Conservation (phyloP, 2,329 filamentous ascomycete species). For the Lizonia empirigonia region DNA sequence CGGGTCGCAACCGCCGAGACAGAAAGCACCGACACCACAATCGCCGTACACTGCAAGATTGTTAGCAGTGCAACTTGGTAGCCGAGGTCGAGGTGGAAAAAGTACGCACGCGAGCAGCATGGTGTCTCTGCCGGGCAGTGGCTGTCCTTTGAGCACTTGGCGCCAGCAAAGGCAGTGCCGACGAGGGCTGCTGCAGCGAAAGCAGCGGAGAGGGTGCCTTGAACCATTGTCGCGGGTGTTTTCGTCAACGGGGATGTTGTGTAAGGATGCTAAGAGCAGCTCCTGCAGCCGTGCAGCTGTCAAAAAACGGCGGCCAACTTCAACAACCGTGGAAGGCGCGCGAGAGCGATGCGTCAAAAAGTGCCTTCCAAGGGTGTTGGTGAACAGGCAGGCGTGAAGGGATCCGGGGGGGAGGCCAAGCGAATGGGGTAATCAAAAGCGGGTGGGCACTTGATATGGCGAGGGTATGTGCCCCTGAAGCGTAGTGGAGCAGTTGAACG, state of each 20-base stretch:
- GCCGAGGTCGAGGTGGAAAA: neutral
- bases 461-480: constrained; percentile 13
- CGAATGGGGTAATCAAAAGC: constrained; percentile 5
- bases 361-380: constrained; percentile 2
- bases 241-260: constrained; percentile 33
- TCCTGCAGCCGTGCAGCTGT: constrained; percentile 33
- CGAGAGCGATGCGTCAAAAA: neutral
- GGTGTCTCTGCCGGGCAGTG: constrained; percentile 68
- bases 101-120: constrained; percentile 49
- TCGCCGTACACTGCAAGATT: constrained; percentile 76
- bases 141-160: constrained; percentile 54
- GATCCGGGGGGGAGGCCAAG: constrained; percentile 7
- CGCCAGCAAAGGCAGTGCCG: constrained; percentile 34
- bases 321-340: neutral
- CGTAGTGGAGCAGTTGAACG: constrained; percentile 5
- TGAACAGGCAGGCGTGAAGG: neutral
- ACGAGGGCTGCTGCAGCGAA: constrained; percentile 37
- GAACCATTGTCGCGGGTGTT: constrained; percentile 36
- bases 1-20: constrained; percentile 92
- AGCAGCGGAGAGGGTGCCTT: constrained; percentile 33
- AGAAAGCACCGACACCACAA: constrained; percentile 93
- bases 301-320: constrained; percentile 20
- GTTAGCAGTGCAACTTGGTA: constrained; percentile 27
- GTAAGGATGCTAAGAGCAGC: constrained; percentile 37
- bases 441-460: neutral